phyloP scores from a whole-genome alignment of 108 stramenopile genomes.

The Pseudonitzschia pungens region DNA sequence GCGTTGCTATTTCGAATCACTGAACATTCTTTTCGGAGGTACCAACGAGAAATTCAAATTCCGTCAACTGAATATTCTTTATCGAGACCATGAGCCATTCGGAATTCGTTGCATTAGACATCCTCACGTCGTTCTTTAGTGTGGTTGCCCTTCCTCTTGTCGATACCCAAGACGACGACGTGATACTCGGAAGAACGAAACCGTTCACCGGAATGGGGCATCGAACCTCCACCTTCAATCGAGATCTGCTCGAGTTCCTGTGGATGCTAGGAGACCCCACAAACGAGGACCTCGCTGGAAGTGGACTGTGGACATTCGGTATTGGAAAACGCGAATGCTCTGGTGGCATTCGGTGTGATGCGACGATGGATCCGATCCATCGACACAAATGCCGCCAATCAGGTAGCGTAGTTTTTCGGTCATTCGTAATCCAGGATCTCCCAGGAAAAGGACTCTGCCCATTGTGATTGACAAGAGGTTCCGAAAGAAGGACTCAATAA shows the following conservation, averaged over 20 bases:
- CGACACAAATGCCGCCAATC: too few relatives aligned
- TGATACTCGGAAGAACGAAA: too few relatives aligned
- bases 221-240: neutral
- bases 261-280: neutral
- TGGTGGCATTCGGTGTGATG: constrained; percentile 1
- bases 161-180: neutral
- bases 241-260: neutral
- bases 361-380: neutral
- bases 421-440: too few relatives aligned
- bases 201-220: neutral
- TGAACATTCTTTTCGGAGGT: too few relatives aligned
- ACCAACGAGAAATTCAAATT: too few relatives aligned
- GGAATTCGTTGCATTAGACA: neutral
- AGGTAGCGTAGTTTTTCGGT: neutral
- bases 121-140: neutral
- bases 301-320: neutral
- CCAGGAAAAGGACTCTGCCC: too few relatives aligned
- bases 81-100: too few relatives aligned
- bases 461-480: too few relatives aligned
- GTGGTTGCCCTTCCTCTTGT: neutral
- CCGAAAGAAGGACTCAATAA: too few relatives aligned
- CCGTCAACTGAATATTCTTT: too few relatives aligned
- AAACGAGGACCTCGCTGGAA: neutral
- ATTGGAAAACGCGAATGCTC: neutral
- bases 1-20: too few relatives aligned